Percentiles rank a stretch among this genome's conserved stretches.
Evolutionary conservation across 1,139 yeast species (phyloP).

Genomic region (Kluyveromyces sp.): DNA sequence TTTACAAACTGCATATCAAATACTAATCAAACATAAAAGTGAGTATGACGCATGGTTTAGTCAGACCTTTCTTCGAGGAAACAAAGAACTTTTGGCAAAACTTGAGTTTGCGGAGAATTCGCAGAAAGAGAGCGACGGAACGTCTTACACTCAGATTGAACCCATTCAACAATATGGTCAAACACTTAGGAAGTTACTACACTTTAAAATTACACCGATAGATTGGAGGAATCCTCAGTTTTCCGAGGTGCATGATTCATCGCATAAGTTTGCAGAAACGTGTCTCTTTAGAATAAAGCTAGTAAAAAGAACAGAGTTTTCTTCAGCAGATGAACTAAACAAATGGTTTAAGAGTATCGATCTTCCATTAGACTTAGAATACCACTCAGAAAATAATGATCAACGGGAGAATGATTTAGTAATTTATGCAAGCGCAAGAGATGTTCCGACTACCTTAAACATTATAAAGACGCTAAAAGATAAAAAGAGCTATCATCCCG

Average conservation of each 20-base stretch:
- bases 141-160: constrained; percentile 3
- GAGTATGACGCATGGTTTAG: constrained; percentile 40
- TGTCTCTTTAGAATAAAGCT: constrained; percentile 15
- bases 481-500: background rate
- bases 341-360: constrained; percentile 2
- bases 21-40: constrained; percentile 45
- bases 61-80: constrained; percentile 3
- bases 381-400: constrained; percentile 17
- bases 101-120: constrained; percentile 1
- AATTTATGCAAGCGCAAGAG: constrained; percentile 10
- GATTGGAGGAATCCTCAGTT: constrained; percentile 19
- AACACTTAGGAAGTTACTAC: constrained; percentile 20
- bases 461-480: background rate
- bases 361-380: constrained; percentile 9
- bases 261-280: constrained; percentile 10
- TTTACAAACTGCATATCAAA: constrained; percentile 56
- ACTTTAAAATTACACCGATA: constrained; percentile 18
- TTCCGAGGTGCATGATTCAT: background rate
- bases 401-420: constrained; percentile 11
- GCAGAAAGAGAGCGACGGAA: background rate
- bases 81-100: constrained; percentile 8
- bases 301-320: constrained; percentile 3
- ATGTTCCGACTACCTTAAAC: background rate
- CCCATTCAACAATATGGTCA: constrained; percentile 23
- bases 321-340: background rate